phyloP scores from a whole-genome alignment of 1,139 yeast species.

The Blastobotrys serpentis region DNA sequence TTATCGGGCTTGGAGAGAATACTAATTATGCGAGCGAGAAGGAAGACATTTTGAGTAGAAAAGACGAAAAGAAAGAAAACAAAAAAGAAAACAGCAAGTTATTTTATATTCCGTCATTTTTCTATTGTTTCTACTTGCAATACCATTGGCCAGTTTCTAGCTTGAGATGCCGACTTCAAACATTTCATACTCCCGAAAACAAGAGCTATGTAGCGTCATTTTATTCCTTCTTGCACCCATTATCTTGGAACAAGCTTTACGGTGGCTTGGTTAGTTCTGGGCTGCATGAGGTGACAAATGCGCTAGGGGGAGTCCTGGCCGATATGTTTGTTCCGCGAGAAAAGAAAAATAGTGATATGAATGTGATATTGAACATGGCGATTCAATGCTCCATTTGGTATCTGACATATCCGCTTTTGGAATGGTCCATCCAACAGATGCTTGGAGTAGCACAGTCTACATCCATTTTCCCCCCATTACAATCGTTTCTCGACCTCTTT shows the following conservation, averaged over 20 bases:
- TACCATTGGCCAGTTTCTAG: constrained; percentile 10
- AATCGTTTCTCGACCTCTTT: constrained; percentile 5
- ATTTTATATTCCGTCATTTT: constrained; percentile 7
- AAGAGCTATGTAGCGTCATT: constrained; percentile 3
- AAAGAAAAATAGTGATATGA: neutral
- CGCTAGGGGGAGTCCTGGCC: constrained; percentile 1
- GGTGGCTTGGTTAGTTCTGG: constrained; percentile 6
- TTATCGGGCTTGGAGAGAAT: constrained; percentile 9
- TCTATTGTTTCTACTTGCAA: constrained; percentile 4
- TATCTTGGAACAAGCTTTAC: constrained; percentile 4
- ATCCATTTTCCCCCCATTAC: constrained; percentile 5
- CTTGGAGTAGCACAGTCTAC: constrained; percentile 1
- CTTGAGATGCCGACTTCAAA: constrained; percentile 11
- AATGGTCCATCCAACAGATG: constrained; percentile 7
- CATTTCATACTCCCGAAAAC: constrained; percentile 2
- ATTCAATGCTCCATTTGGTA: neutral
- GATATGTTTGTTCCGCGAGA: neutral
- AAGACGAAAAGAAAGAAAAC: neutral
- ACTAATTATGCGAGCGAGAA: neutral
- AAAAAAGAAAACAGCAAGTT: neutral
- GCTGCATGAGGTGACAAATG: constrained; percentile 5
- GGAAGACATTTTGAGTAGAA: neutral
- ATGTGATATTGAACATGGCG: neutral
- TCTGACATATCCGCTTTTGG: constrained; percentile 6
- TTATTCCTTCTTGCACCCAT: neutral